A percentile compares a stretch with the other conserved stretches of the same genome.
Evolutionary conservation across 768 basidiomycete species (phyloP).

Genomic region (Dioszegia crocea): DNA sequence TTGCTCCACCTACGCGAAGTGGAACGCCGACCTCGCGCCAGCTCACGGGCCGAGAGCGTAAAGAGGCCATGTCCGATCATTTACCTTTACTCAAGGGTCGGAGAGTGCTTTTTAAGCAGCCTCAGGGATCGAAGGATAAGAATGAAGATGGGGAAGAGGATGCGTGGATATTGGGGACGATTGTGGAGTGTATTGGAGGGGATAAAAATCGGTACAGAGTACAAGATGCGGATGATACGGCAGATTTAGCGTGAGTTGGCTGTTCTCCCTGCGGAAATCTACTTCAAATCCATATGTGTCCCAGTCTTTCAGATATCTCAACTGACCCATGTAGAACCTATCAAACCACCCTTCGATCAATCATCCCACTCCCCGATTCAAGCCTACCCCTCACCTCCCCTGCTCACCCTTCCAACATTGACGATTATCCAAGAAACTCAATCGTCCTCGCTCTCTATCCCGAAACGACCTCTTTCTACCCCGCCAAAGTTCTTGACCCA

Average conservation of each 20-base stretch:
- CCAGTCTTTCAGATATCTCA: not conserved
- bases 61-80: conserved; percentile 46
- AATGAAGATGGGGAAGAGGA: conserved; percentile 24
- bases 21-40: conserved; percentile 25
- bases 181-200: conserved; percentile 40
- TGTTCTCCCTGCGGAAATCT: not conserved
- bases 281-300: not conserved
- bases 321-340: conserved; percentile 30
- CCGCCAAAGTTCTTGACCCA: conserved; percentile 45
- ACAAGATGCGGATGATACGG: conserved; percentile 49
- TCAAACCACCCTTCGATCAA: conserved; percentile 50
- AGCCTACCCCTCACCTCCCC: conserved; percentile 30
- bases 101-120: conserved; percentile 49
- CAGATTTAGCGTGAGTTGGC: conserved; percentile 16
- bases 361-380: conserved; percentile 52
- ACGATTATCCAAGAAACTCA: conserved; percentile 42
- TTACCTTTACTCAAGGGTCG: conserved; percentile 49
- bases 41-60: conserved; percentile 24
- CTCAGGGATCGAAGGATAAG: conserved; percentile 31
- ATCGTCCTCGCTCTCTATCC: conserved; percentile 52
- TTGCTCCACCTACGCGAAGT: not conserved
- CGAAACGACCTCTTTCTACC: conserved; percentile 53
- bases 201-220: conserved; percentile 53
- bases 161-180: conserved; percentile 51
- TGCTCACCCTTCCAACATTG: conserved; percentile 47